Evolutionary conservation across 805 yeast species (phyloP).

Genomic region (Priceomyces carsonii): DNA sequence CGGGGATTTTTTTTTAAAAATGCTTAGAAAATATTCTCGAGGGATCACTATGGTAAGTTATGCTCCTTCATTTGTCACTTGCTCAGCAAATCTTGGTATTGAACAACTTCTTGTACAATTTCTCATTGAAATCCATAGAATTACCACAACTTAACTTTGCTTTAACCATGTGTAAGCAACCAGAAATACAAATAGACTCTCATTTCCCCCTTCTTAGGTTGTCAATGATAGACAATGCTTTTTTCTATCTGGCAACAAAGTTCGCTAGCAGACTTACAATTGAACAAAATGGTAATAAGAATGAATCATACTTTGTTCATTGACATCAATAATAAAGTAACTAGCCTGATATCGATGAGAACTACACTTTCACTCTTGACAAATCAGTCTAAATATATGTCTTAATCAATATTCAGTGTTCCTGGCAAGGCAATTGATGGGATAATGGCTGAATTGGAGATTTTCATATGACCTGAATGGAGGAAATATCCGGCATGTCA

Average conservation of each 20-base stretch:
- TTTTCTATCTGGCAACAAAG: slow-evolving; percentile 12
- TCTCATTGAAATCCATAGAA: slow-evolving; percentile 13
- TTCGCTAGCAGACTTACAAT: slow-evolving; percentile 19
- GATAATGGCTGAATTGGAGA: slow-evolving; percentile 5
- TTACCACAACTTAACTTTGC: slow-evolving; percentile 16
- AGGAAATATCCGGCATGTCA: no score
- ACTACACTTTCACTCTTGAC: slow-evolving; percentile 1
- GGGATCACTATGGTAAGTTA: no score
- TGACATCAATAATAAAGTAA: slow-evolving; percentile 15
- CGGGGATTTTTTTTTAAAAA: no score
- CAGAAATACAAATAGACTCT: background rate
- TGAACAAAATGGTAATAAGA: slow-evolving; percentile 9
- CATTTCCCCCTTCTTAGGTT: slow-evolving; percentile 18
- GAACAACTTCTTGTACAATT: background rate
- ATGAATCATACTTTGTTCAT: slow-evolving; percentile 12
- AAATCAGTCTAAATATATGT: no score
- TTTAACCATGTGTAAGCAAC: slow-evolving; percentile 11
- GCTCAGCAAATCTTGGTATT: background rate
- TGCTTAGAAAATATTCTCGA: no score
- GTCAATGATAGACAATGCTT: slow-evolving; percentile 22
- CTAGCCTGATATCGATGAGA: slow-evolving; percentile 11
- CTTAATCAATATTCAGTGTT: slow-evolving; percentile 1
- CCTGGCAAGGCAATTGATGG: slow-evolving; percentile 4
- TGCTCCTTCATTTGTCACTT: background rate
- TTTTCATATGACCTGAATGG: no score